phyloP scores from a whole-genome alignment of 768 basidiomycete genomes.

The Pulveroboletus ravenelii region DNA sequence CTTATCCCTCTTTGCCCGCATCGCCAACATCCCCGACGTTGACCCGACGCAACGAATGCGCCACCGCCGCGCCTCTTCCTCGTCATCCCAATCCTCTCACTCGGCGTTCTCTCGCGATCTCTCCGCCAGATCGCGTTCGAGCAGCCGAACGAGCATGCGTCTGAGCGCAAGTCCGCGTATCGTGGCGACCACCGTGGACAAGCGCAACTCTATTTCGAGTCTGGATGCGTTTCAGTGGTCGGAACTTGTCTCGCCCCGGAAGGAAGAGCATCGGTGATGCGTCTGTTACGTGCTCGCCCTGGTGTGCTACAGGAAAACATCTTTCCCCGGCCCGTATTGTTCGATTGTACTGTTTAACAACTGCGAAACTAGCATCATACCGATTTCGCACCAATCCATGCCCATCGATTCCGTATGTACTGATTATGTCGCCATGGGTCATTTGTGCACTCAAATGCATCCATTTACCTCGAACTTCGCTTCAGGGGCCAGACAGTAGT shows the following conservation, averaged over 20 bases:
- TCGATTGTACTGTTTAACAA: conserved; percentile 7
- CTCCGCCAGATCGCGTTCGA: conserved; percentile 37
- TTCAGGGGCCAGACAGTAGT: no score
- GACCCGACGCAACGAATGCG: conserved; percentile 78
- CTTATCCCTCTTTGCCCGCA: conserved; percentile 71
- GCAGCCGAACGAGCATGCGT: conserved; percentile 38
- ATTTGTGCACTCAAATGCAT: conserved; percentile 5
- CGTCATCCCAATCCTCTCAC: conserved; percentile 54
- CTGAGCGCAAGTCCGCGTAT: conserved; percentile 31
- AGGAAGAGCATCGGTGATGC: conserved; percentile 23
- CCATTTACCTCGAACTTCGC: neutral
- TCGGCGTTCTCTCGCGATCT: conserved; percentile 37
- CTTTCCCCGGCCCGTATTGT: neutral
- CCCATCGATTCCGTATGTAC: conserved; percentile 4
- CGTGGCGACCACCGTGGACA: conserved; percentile 27
- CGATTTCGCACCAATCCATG: neutral
- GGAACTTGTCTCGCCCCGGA: conserved; percentile 29
- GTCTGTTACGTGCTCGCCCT: neutral
- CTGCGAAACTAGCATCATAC: neutral
- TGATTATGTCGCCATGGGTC: neutral
- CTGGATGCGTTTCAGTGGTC: conserved; percentile 33
- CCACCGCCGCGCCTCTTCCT: conserved; percentile 72
- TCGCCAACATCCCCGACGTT: conserved; percentile 67
- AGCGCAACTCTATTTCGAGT: conserved; percentile 29
- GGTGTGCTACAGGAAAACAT: neutral